phyloP scores from a whole-genome alignment of 2,329 filamentous ascomycete species.

The Simplicillium aogashimaense region DNA sequence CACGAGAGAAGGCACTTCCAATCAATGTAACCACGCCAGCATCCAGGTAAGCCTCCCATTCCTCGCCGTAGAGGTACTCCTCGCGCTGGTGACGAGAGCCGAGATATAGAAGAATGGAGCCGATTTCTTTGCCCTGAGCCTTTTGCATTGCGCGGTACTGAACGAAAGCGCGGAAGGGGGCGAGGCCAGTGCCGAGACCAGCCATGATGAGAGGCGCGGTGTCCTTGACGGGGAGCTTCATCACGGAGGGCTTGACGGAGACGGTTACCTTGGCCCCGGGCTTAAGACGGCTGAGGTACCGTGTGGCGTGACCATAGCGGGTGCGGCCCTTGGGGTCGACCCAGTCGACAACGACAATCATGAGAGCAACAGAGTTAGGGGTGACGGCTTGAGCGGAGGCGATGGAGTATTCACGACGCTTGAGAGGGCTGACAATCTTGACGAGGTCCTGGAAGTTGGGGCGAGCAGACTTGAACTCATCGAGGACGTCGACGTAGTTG shows the following conservation, averaged over 20 bases:
- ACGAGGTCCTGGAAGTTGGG: constrained; percentile 82
- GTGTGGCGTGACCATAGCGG: constrained; percentile 86
- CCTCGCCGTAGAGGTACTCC: constrained; percentile 97
- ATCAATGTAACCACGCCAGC: constrained; percentile 92
- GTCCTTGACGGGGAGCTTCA: constrained; percentile 88
- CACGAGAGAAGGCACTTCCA: constrained; percentile 87
- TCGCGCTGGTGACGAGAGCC: constrained; percentile 94
- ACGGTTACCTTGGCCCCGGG: constrained; percentile 75
- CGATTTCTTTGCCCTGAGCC: constrained; percentile 92
- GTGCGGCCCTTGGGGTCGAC: constrained; percentile 78
- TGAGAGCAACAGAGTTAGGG: constrained; percentile 78
- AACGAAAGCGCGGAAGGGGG: constrained; percentile 97
- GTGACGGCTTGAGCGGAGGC: constrained; percentile 94
- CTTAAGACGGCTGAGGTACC: constrained; percentile 70
- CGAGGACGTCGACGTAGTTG: constrained; percentile 82
- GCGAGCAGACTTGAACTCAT: constrained; percentile 83
- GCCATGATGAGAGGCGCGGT: constrained; percentile 98
- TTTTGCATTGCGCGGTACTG: constrained; percentile 98
- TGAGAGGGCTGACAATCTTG: constrained; percentile 80
- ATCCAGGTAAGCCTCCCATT: constrained; percentile 97
- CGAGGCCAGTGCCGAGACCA: constrained; percentile 92
- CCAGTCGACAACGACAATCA: constrained; percentile 98
- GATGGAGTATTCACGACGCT: constrained; percentile 98
- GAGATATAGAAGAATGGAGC: constrained; percentile 89
- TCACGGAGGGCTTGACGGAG: constrained; percentile 94